Evolutionary conservation across 768 basidiomycete species (phyloP).

Genomic region (Leccinum imitatum): DNA sequence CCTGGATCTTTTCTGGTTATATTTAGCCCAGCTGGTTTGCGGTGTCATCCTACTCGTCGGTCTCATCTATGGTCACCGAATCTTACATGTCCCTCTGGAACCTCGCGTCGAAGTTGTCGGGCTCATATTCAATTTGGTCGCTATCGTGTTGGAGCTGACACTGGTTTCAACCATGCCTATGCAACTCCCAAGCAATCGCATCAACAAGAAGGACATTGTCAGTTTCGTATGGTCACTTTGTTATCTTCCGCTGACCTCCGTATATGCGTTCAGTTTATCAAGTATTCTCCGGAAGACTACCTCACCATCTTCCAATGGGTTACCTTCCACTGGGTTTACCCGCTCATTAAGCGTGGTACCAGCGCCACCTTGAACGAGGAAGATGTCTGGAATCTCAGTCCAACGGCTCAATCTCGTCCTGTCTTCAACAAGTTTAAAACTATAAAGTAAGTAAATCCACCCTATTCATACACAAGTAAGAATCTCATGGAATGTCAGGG

Average conservation of each 20-base stretch:
- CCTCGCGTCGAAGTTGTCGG: constrained; percentile 23
- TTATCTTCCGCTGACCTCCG: background rate
- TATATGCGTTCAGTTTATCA: constrained; percentile 23
- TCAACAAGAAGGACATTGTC: constrained; percentile 62
- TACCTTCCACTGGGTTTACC: constrained; percentile 70
- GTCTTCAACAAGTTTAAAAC: constrained; percentile 51
- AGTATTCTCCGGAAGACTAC: constrained; percentile 65
- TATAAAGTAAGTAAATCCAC: constrained; percentile 18
- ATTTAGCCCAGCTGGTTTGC: constrained; percentile 45
- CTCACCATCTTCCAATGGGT: constrained; percentile 70
- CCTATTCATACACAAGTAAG: background rate
- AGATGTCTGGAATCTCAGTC: constrained; percentile 73
- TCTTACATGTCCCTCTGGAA: constrained; percentile 45
- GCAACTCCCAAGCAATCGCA: constrained; percentile 52
- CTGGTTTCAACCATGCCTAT: constrained; percentile 65
- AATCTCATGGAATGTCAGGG: constrained; percentile 14
- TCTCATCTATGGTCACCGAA: constrained; percentile 48
- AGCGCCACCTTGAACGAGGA: constrained; percentile 60
- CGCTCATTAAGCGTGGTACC: constrained; percentile 54
- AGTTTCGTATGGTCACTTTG: constrained; percentile 25
- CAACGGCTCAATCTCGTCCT: constrained; percentile 63
- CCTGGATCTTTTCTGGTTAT: constrained; percentile 62
- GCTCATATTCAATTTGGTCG: constrained; percentile 44
- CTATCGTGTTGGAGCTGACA: constrained; percentile 41
- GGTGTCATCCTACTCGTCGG: constrained; percentile 54